Conservation (phyloP, 805 yeast genomes). For the Metschnikowia baotianmanensis region DNA sequence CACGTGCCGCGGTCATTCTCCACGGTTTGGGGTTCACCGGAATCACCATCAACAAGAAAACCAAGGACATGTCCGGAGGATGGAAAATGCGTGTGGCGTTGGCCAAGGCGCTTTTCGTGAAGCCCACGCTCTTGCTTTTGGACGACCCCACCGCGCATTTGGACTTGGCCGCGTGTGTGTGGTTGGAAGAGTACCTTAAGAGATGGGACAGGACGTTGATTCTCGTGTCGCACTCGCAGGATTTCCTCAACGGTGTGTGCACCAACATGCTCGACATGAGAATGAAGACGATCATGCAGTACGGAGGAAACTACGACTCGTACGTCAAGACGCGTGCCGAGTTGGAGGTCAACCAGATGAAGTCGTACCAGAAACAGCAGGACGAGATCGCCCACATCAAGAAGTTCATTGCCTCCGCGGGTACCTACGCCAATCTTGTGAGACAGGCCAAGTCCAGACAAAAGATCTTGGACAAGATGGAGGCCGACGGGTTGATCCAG, state of each 20-base stretch:
- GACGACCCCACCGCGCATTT: constrained; percentile 99
- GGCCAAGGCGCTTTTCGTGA: constrained; percentile 96
- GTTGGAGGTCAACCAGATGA: constrained; percentile 96
- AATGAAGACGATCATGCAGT: constrained; percentile 64
- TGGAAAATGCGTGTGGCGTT: constrained; percentile 99
- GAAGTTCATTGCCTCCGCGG: constrained; percentile 98
- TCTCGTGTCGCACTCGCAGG: constrained; percentile 96
- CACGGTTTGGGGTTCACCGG: constrained; percentile 96
- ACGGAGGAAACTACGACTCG: constrained; percentile 98
- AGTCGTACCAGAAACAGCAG: constrained; percentile 95
- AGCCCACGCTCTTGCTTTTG: constrained; percentile 89
- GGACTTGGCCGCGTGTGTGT: constrained; percentile 99
- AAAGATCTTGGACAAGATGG: constrained; percentile 99
- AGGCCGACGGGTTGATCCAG: constrained; percentile 95
- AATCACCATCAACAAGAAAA: constrained; percentile 82
- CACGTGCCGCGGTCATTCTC: constrained; percentile 92
- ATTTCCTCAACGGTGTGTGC: constrained; percentile 99
- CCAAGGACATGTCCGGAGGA: constrained; percentile 99
- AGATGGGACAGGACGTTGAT: constrained; percentile 91
- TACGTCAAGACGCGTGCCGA: constrained; percentile 93
- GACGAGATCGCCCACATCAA: constrained; percentile 98
- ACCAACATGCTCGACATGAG: constrained; percentile 98
- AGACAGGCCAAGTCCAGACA: constrained; percentile 99
- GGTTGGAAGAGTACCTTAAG: constrained; percentile 98
- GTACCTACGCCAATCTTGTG: constrained; percentile 98